Conservation (phyloP, 2,329 filamentous ascomycete species). For the Stemphylium beticola region DNA sequence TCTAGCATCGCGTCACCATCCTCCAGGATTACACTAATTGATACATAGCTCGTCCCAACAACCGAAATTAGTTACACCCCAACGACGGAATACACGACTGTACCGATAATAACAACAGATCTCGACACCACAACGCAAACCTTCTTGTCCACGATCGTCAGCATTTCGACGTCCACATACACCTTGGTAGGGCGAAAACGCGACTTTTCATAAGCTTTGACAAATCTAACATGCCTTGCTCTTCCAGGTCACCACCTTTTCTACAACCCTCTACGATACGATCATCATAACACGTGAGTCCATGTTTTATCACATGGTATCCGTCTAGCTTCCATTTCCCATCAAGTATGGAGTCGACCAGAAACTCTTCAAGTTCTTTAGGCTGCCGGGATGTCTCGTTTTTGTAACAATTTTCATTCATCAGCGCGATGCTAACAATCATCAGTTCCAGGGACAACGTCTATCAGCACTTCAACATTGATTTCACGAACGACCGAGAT, state of each 20-base stretch:
- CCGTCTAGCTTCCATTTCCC: not conserved
- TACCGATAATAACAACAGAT: constrained; percentile 14
- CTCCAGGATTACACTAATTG: not conserved
- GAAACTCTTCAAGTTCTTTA: not conserved
- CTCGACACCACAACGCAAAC: constrained; percentile 16
- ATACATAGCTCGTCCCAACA: constrained; percentile 21
- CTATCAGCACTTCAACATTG: constrained; percentile 17
- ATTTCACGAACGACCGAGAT: constrained; percentile 16
- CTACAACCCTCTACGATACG: constrained; percentile 5
- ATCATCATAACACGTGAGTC: constrained; percentile 10
- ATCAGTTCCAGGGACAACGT: constrained; percentile 15
- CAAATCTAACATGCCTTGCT: not conserved
- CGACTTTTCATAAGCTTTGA: not conserved
- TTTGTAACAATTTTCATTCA: not conserved
- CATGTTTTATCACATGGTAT: not conserved
- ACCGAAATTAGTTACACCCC: constrained; percentile 16
- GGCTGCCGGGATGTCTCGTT: too few relatives aligned
- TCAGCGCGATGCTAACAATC: not conserved
- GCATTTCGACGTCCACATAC: constrained; percentile 28
- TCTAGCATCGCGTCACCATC: not conserved
- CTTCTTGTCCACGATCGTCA: constrained; percentile 20
- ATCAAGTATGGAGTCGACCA: not conserved
- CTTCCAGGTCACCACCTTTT: constrained; percentile 7
- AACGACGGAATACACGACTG: constrained; percentile 18
- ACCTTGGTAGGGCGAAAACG: constrained; percentile 8